These are phyloP conservation scores for Cardiospermum halicacabum DNA, from an alignment of 345 rosid genomes.

Conservation along the genomic window DNA sequence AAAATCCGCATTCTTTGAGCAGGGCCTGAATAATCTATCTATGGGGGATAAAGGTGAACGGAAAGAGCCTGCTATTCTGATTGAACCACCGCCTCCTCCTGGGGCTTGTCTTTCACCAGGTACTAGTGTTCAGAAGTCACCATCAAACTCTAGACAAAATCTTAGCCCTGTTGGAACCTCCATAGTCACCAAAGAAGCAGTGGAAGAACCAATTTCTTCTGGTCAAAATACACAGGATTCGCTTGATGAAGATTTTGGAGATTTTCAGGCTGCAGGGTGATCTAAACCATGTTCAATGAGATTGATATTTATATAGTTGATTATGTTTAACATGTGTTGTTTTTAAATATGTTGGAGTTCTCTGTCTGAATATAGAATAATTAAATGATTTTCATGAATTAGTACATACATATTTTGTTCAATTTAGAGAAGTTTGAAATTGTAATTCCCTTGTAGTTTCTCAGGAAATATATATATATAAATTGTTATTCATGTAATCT, in stretches of 20 bases:
- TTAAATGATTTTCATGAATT: background rate
- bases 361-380: background rate
- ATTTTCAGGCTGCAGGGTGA: slow-evolving; percentile 91
- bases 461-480: too few species aligned
- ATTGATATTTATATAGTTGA: background rate
- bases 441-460: too few species aligned
- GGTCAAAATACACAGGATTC: slow-evolving; percentile 37
- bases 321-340: background rate
- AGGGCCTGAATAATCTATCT: slow-evolving; percentile 44
- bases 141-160: slow-evolving; percentile 29
- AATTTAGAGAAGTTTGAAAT: too few species aligned
- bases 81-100: slow-evolving; percentile 87
- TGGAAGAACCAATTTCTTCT: slow-evolving; percentile 25
- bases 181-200: slow-evolving; percentile 22
- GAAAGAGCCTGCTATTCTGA: slow-evolving; percentile 48
- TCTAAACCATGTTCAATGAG: slow-evolving; percentile 11
- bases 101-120: slow-evolving; percentile 61
- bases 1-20: slow-evolving; percentile 57
- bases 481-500: background rate
- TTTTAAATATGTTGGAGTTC: slow-evolving; percentile 6
- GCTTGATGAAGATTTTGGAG: slow-evolving; percentile 92
- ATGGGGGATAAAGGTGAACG: slow-evolving; percentile 53
- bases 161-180: slow-evolving; percentile 28
- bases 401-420: too few species aligned
- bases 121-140: slow-evolving; percentile 32